These are phyloP conservation scores for Krasilnikovozyma curviuscula DNA, from an alignment of 768 basidiomycete species.

Conservation along the genomic window DNA sequence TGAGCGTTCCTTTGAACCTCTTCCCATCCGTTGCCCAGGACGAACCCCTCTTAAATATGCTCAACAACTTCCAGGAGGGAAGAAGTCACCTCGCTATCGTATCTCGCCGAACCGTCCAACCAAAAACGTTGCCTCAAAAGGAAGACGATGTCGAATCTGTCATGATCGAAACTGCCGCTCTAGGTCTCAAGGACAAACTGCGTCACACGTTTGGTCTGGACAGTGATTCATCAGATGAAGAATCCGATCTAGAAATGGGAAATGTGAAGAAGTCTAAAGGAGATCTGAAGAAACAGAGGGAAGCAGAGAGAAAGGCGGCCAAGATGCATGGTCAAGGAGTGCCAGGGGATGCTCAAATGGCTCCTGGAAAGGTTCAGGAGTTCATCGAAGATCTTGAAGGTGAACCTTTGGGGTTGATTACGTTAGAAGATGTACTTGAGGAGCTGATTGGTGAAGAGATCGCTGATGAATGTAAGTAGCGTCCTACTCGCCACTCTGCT, in stretches of 20 bases:
- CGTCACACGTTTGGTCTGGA: slow-evolving; percentile 34
- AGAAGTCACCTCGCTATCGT: slow-evolving; percentile 85
- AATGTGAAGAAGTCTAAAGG: slow-evolving; percentile 17
- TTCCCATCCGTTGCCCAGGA: slow-evolving; percentile 73
- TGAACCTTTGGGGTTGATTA: slow-evolving; percentile 77
- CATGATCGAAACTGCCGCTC: slow-evolving; percentile 62
- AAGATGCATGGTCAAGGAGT: slow-evolving; percentile 12
- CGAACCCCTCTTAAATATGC: slow-evolving; percentile 60
- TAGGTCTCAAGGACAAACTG: slow-evolving; percentile 56
- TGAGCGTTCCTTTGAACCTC: slow-evolving; percentile 56
- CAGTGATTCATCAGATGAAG: slow-evolving; percentile 9
- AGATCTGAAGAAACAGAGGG: slow-evolving; percentile 12
- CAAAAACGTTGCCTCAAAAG: slow-evolving; percentile 22
- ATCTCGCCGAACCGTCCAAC: slow-evolving; percentile 37
- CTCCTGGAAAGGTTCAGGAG: slow-evolving; percentile 25
- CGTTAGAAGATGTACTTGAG: slow-evolving; percentile 81
- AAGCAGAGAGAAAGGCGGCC: slow-evolving; percentile 4
- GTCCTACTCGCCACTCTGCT: too few relatives aligned
- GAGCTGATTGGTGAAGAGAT: slow-evolving; percentile 87
- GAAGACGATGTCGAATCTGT: slow-evolving; percentile 21
- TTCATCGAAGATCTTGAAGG: slow-evolving; percentile 71
- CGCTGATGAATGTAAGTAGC: slow-evolving; percentile 48
- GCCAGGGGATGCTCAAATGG: slow-evolving; percentile 9
- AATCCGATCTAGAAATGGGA: slow-evolving; percentile 10
- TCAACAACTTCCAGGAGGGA: slow-evolving; percentile 76